These are phyloP conservation scores for Beauveria sp. DNA, from an alignment of 2,329 filamentous ascomycete species.

Conservation along the genomic window DNA sequence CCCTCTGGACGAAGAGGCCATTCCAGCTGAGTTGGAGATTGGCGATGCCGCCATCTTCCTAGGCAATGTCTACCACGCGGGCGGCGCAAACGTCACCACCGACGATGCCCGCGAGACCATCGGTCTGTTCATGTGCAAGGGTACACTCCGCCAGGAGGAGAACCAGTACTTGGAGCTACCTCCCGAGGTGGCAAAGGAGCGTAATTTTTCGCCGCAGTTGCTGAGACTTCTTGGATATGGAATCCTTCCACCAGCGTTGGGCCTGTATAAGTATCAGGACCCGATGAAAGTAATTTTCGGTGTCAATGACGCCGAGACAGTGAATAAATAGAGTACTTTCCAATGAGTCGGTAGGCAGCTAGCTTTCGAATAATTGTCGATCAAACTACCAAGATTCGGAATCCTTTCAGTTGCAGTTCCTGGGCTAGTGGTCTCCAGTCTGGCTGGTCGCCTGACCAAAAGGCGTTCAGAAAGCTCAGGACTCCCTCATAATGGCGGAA, in stretches of 20 bases:
- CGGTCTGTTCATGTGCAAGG: constrained; percentile 28
- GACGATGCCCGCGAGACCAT: constrained; percentile 24
- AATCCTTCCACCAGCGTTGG: constrained; percentile 25
- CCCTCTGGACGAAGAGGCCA: constrained; percentile 29
- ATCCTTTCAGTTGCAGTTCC: constrained; percentile 16
- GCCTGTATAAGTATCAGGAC: constrained; percentile 29
- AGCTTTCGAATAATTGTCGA: neutral
- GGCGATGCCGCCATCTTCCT: constrained; percentile 33
- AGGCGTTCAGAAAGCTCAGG: constrained; percentile 17
- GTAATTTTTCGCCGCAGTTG: constrained; percentile 24
- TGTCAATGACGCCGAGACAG: constrained; percentile 28
- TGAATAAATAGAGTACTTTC: constrained; percentile 12
- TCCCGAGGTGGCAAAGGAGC: constrained; percentile 20
- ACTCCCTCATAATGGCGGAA: constrained; percentile 19
- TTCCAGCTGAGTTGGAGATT: constrained; percentile 31
- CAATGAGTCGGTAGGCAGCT: neutral
- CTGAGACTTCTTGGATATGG: constrained; percentile 27
- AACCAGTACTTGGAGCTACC: constrained; percentile 27
- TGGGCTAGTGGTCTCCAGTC: constrained; percentile 22
- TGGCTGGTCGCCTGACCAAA: constrained; percentile 19
- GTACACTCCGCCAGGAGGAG: constrained; percentile 26
- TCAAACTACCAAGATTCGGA: constrained; percentile 18
- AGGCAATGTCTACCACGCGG: constrained; percentile 33
- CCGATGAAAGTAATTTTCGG: constrained; percentile 30
- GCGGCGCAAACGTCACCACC: constrained; percentile 28